Evolutionary conservation across 208 protist genomes (phyloP), one percentile per base, ranked within the genome.

Genomic region (Leishmania mexicana): DNA sequence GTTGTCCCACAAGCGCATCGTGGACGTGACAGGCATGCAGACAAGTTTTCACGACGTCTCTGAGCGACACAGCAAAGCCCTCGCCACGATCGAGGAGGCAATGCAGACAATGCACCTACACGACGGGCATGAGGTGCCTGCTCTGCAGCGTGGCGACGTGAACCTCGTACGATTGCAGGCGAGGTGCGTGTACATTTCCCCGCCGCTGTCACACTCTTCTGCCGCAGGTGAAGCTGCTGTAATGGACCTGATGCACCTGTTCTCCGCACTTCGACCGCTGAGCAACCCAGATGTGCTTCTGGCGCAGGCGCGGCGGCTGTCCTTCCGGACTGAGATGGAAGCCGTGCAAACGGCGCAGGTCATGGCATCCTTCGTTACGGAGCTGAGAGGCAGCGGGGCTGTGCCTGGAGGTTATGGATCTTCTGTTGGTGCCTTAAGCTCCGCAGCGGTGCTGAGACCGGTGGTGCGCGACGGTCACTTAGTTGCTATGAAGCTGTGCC

Each of bases 101-200:
- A 54, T 96, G 10, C 45, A 85, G n/a, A 93, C 85, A 11, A 97
- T 97, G 94, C 94, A 97, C 86, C 77, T 93, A 24, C 88, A 96
- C 79, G 91, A 97, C 74, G 94, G 94, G 53, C 84, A 89, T 67
- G 92, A 95, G 82, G 87, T 97, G 70, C 94, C 94, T 24, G 92
- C 87, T 60, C 76, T 97, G 78, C 79, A 87, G 49, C 89, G 92
- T 78, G 94, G 94, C 31, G 79, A 88, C 51, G 88, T 94, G 38
- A 76, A 88, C 51, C 31, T 92, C n/a, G 87, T 93, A 11, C 88
- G 81, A 40, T 79, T 97, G 47, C 49, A 62, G 15, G 83, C 92
- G 65, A 73, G 89, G 68, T 92, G 88, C 76, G 88, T 90, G 35
- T 94, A 89, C 68, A 67, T 85, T 5, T 49, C 75, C 17, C 60